These are phyloP conservation scores for Adansonia gregorii DNA, from an alignment of 441 rosid genomes.

Conservation along the genomic window DNA sequence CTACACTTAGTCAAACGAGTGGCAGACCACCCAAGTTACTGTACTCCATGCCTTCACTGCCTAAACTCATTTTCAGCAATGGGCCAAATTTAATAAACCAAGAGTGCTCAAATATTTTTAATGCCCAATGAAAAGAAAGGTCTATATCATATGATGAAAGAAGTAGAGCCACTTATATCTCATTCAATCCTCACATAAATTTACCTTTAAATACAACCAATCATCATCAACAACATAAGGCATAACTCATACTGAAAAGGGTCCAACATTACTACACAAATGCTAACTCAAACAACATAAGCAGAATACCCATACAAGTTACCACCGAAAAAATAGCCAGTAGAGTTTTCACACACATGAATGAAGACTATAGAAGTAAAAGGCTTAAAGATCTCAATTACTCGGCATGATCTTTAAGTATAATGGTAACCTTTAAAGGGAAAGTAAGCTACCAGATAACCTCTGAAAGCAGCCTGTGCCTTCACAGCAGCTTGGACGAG, in stretches of 20 bases:
- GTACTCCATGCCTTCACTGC: background rate
- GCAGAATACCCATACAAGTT: background rate
- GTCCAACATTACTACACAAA: constrained; percentile 3
- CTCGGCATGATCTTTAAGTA: background rate
- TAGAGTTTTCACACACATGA: constrained; percentile 3
- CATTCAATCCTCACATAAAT: background rate
- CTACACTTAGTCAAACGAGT: background rate
- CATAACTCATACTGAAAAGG: background rate
- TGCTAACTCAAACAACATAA: constrained; percentile 11
- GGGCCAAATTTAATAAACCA: background rate
- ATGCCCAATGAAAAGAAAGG: background rate
- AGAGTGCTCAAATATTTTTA: background rate
- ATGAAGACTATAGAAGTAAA: background rate
- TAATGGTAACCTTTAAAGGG: constrained; percentile 8
- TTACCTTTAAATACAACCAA: background rate
- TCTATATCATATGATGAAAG: background rate
- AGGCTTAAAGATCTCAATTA: background rate
- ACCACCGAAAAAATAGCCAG: background rate
- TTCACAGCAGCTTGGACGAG: constrained; percentile 61
- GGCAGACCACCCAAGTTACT: background rate
- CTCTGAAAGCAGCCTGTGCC: constrained; percentile 80
- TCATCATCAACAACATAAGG: background rate
- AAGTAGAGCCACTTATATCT: background rate
- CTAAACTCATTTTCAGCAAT: background rate
- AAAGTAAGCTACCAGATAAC: constrained; percentile 64